Percentiles rank a stretch among this genome's conserved stretches.
Evolutionary conservation across 1,284 basidiomycete species (phyloP).

Genomic region (Naganishia cerealis): DNA sequence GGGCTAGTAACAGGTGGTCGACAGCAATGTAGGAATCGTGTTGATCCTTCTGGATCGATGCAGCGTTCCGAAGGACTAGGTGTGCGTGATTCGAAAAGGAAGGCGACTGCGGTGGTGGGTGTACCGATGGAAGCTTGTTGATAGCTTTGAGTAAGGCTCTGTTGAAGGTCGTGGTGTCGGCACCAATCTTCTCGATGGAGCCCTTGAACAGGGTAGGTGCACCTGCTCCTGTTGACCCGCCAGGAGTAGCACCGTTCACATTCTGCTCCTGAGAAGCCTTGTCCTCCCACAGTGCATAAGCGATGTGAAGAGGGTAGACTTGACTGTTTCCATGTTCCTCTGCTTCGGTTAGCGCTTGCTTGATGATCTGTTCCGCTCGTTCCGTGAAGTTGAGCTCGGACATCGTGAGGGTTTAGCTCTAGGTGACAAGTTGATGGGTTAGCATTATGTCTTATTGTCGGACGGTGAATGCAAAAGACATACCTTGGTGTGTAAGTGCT

Average conservation of each 20-base stretch:
- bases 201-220: constrained; percentile 47
- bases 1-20: constrained; percentile 74
- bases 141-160: constrained; percentile 48
- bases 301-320: constrained; percentile 54
- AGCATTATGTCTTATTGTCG: neutral
- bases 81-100: constrained; percentile 64
- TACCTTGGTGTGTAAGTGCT: constrained; percentile 4
- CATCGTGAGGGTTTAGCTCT: constrained; percentile 19
- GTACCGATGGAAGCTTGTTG: constrained; percentile 71
- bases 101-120: constrained; percentile 78
- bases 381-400: constrained; percentile 50
- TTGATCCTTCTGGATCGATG: constrained; percentile 72
- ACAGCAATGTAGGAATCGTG: constrained; percentile 92
- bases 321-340: constrained; percentile 46
- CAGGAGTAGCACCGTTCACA: constrained; percentile 28
- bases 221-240: constrained; percentile 33
- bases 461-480: neutral
- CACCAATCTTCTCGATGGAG: constrained; percentile 51
- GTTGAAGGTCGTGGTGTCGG: constrained; percentile 47
- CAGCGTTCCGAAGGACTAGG: constrained; percentile 76
- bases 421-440: neutral
- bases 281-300: constrained; percentile 46
- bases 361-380: constrained; percentile 57
- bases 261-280: constrained; percentile 22
- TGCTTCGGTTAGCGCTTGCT: constrained; percentile 57